Percentiles rank a stretch among this genome's conserved stretches.
Evolutionary conservation across 2,329 filamentous ascomycete genomes (phyloP).

Genomic region (Hypoxylon rubiginosum): DNA sequence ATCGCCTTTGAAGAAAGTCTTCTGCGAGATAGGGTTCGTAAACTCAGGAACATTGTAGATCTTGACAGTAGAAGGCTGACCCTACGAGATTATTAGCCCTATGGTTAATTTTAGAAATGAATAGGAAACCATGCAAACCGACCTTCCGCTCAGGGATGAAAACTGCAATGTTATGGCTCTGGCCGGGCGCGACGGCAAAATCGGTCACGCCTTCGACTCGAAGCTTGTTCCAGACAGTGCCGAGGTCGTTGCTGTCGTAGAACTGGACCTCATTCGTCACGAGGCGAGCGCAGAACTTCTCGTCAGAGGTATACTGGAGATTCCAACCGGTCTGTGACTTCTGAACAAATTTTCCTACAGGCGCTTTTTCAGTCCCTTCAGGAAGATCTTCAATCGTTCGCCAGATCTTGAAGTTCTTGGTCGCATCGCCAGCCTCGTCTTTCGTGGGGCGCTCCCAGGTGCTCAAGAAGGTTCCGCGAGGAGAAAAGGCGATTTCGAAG

Average conservation of each 20-base stretch:
- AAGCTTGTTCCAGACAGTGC: constrained; percentile 94
- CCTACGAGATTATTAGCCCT: constrained; percentile 64
- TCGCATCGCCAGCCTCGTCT: constrained; percentile 92
- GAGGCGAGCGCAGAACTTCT: constrained; percentile 90
- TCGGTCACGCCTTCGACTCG: constrained; percentile 90
- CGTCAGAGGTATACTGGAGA: constrained; percentile 94
- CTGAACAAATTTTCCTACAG: constrained; percentile 92
- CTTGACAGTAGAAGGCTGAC: constrained; percentile 92
- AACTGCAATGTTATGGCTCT: constrained; percentile 91
- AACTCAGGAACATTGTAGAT: constrained; percentile 95
- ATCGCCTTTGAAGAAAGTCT: constrained; percentile 99
- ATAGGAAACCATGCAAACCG: constrained; percentile 45
- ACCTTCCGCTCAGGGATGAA: constrained; percentile 98
- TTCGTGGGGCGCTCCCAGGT: constrained; percentile 96
- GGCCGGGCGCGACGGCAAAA: constrained; percentile 90
- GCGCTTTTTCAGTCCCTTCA: constrained; percentile 74
- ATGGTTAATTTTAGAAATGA: neutral
- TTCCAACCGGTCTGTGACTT: constrained; percentile 98
- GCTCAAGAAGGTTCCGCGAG: constrained; percentile 90
- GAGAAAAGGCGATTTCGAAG: constrained; percentile 95
- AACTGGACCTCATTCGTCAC: constrained; percentile 99
- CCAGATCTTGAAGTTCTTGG: constrained; percentile 98
- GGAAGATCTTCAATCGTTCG: constrained; percentile 79
- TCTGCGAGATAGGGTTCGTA: constrained; percentile 85
- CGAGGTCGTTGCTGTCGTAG: constrained; percentile 88